Base-by-base conservation (phyloP, 768 basidiomycete genomes). In the Gloeostereum incarnatum region DNA sequence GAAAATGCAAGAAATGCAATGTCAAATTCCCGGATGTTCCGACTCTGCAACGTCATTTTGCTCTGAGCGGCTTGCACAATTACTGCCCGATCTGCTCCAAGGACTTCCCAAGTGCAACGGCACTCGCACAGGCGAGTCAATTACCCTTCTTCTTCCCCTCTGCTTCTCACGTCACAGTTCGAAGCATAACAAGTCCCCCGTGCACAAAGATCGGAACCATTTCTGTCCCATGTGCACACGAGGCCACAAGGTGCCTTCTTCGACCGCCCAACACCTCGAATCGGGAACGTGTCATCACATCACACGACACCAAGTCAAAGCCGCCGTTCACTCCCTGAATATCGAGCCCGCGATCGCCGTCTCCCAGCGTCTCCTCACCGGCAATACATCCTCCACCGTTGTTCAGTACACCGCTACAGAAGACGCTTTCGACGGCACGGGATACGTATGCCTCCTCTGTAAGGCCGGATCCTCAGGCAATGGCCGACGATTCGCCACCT, bases 381-480 rank as follows among this genome's bases (percentile, higher is more conserved):
- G 35, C 8, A 9, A 36, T 40, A 6, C 31, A 36, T n/a, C 25
- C 27, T 7, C 30, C 38, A 18, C 30, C 7, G 10, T 43, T 27
- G 26, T 29, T 16, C 14, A 18, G 30, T 47, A 48, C 40, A 20
- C 19, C 14, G 55, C 45, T 23, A 54, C 52, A 13, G 36, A 46
- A 13, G 42, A 33, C 4, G 42, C 52, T 6, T 55, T 39, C 38
- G 53, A 56, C 40, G 54, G 52, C 9, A 22, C 14, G 17, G 45
- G 38, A 10, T 56, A 43, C 40, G 56, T 57, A 40, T 56, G 56
- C 36, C 52, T 45, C 38, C 42, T 56, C 17, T 56, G 55, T 38
- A 44, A 55, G n/a, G n/a, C n/a, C n/a, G n/a, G n/a, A n/a, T n/a
- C n/a, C n/a, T n/a, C n/a, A n/a, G n/a, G n/a, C n/a, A n/a, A n/a